Evolutionary conservation across 441 rosid genomes (phyloP).

Genomic region (Erodium texanum): DNA sequence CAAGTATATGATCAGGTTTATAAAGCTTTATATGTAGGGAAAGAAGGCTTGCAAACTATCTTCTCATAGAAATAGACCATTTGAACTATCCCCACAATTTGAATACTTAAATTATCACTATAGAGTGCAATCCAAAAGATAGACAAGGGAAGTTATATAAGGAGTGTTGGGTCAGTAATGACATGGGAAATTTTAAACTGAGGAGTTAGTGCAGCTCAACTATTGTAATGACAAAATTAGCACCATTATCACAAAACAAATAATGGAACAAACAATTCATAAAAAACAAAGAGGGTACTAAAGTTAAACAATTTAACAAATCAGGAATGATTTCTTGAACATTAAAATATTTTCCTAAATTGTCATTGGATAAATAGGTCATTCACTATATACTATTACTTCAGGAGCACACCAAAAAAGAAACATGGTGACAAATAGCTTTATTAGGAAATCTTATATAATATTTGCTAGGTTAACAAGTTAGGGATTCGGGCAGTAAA

Average conservation of each 20-base stretch:
- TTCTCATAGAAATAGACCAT: not conserved
- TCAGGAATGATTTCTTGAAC: not conserved
- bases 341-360: not conserved
- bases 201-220: not conserved
- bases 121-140: not conserved
- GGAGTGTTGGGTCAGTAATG: not conserved
- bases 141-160: not conserved
- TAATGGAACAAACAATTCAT: not conserved
- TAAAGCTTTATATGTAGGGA: not conserved
- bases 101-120: not conserved
- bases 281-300: not conserved
- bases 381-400: not conserved
- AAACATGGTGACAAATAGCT: not conserved
- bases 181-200: not conserved
- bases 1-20: not conserved
- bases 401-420: not conserved
- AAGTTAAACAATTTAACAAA: not conserved
- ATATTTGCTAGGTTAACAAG: not conserved
- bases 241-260: not conserved
- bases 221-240: not conserved
- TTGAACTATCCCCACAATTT: not conserved
- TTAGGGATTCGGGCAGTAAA: not conserved
- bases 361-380: not conserved
- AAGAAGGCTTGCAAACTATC: not conserved
- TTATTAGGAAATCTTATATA: not conserved